Percentiles rank a stretch among this genome's conserved stretches.
Evolutionary conservation across 768 basidiomycete genomes (phyloP).

Genomic region (Lentinula lateritia): DNA sequence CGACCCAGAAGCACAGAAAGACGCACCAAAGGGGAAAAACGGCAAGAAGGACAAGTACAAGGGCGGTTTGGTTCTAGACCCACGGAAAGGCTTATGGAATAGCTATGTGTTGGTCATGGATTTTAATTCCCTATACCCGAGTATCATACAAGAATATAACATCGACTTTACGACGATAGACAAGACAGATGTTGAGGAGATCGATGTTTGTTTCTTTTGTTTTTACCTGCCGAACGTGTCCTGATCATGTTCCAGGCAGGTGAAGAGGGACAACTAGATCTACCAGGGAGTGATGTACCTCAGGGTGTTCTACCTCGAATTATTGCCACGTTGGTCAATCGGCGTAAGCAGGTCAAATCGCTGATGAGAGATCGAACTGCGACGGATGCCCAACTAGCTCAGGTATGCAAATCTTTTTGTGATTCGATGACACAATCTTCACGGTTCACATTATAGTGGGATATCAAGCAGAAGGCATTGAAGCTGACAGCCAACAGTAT

Average conservation of each 20-base stretch:
- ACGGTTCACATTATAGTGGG: constrained; percentile 51
- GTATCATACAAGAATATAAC: constrained; percentile 99
- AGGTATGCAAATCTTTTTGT: constrained; percentile 42
- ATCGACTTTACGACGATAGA: constrained; percentile 98
- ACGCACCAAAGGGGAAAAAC: constrained; percentile 52
- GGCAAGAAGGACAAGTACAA: constrained; percentile 90
- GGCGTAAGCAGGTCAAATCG: constrained; percentile 85
- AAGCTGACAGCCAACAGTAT: constrained; percentile 99
- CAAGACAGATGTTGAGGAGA: constrained; percentile 55
- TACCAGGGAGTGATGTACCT: constrained; percentile 60
- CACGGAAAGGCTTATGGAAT: constrained; percentile 94
- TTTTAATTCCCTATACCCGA: constrained; percentile 98
- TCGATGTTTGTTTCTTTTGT: constrained; percentile 16
- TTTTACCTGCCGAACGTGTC: not conserved
- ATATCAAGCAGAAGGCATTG: constrained; percentile 94
- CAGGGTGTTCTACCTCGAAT: constrained; percentile 95
- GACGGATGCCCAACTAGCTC: constrained; percentile 70
- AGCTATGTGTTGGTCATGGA: constrained; percentile 98
- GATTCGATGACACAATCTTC: not conserved
- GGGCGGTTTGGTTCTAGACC: constrained; percentile 96
- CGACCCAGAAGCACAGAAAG: constrained; percentile 38
- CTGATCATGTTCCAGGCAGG: constrained; percentile 29
- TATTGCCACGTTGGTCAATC: constrained; percentile 91
- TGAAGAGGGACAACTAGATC: constrained; percentile 87
- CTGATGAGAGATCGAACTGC: constrained; percentile 87